These are phyloP conservation scores for Saksenaea vasiformis DNA, from an alignment of 371 early-diverging fungal species.

Conservation along the genomic window DNA sequence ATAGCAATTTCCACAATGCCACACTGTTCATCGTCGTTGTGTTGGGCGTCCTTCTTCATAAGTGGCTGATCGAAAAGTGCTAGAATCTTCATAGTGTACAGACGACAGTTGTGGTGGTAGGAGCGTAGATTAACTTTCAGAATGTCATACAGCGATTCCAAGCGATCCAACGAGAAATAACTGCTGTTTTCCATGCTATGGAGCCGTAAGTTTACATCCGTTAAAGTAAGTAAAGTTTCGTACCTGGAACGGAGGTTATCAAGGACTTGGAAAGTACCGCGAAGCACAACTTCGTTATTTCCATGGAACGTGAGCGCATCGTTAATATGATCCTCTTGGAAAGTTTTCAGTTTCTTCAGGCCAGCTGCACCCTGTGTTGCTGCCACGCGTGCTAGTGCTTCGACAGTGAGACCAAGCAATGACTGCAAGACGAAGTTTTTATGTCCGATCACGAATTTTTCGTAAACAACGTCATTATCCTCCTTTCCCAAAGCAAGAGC, in stretches of 20 bases:
- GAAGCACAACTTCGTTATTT: slow-evolving; percentile 60
- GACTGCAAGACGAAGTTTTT: slow-evolving; percentile 56
- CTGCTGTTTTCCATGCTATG: slow-evolving; percentile 33
- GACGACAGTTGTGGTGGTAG: slow-evolving; percentile 59
- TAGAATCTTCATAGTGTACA: slow-evolving; percentile 75
- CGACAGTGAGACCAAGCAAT: slow-evolving; percentile 55
- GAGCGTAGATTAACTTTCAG: slow-evolving; percentile 66
- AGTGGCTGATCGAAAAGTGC: slow-evolving; percentile 64
- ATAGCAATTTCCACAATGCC: slow-evolving; percentile 56
- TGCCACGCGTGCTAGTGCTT: slow-evolving; percentile 45
- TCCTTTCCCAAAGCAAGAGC: slow-evolving; percentile 36
- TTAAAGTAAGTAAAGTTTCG: background rate
- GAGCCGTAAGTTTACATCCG: background rate
- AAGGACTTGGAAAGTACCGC: slow-evolving; percentile 56
- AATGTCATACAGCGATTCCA: slow-evolving; percentile 52
- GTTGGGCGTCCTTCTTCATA: slow-evolving; percentile 45
- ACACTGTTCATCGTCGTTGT: slow-evolving; percentile 34
- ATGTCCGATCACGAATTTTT: slow-evolving; percentile 54
- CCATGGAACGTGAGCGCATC: slow-evolving; percentile 45
- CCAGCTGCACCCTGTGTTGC: slow-evolving; percentile 21
- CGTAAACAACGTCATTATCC: slow-evolving; percentile 29
- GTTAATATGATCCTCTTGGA: slow-evolving; percentile 35
- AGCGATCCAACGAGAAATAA: slow-evolving; percentile 34
- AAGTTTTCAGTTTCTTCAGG: slow-evolving; percentile 14
- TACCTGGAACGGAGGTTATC: slow-evolving; percentile 56